These are phyloP conservation scores for Marasmius fiardii DNA, from an alignment of 1,284 basidiomycete genomes.

Conservation along the genomic window DNA sequence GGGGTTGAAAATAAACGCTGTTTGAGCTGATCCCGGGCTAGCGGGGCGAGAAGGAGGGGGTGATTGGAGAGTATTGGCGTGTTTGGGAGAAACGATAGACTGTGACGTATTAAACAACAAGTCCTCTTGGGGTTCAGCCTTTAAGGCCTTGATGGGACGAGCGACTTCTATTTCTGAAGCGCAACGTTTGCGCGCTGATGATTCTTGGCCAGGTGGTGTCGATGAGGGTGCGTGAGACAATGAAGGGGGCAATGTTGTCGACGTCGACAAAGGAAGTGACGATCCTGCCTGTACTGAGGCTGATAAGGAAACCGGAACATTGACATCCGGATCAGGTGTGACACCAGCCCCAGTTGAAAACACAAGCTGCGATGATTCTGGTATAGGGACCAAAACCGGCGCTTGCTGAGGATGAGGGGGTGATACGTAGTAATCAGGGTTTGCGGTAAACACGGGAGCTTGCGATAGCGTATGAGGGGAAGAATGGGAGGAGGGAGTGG, in stretches of 20 bases:
- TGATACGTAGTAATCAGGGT: not conserved
- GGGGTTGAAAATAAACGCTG: slow-evolving; percentile 9
- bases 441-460: not conserved
- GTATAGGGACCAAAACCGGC: not conserved
- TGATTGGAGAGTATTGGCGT: slow-evolving; percentile 28
- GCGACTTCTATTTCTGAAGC: slow-evolving; percentile 61
- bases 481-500: not conserved
- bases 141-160: slow-evolving; percentile 59
- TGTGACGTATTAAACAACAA: slow-evolving; percentile 20
- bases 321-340: not conserved
- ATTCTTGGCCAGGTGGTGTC: slow-evolving; percentile 15
- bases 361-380: not conserved
- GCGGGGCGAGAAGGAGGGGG: slow-evolving; percentile 31
- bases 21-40: not conserved
- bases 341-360: not conserved
- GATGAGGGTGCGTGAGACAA: not conserved
- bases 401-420: not conserved
- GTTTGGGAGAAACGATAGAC: slow-evolving; percentile 20
- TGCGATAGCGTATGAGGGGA: not conserved
- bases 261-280: too few species aligned
- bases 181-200: slow-evolving; percentile 59
- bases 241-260: not conserved
- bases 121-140: slow-evolving; percentile 67
- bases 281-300: too few species aligned
- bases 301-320: not conserved